Conservation (phyloP, 805 yeast species). For the Lipomyces mesembrius region DNA sequence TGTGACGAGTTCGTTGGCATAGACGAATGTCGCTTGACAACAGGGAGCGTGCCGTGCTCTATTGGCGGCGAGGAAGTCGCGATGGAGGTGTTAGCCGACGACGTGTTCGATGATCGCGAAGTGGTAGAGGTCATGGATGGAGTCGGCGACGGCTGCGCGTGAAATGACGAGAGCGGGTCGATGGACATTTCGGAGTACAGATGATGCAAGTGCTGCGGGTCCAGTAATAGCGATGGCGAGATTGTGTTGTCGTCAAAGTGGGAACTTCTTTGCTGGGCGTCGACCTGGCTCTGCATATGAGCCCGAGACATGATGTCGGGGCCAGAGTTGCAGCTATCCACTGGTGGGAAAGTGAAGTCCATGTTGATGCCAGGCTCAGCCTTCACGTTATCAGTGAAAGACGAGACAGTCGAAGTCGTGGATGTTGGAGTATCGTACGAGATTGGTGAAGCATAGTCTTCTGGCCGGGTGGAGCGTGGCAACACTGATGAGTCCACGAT, state of each 20-base stretch:
- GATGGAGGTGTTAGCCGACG: constrained; percentile 7
- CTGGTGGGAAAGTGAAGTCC: constrained; percentile 22
- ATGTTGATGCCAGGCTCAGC: constrained; percentile 25
- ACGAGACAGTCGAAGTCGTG: constrained; percentile 14
- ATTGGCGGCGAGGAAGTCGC: constrained; percentile 1
- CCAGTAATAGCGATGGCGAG: constrained; percentile 1
- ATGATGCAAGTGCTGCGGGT: neutral
- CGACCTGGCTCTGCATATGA: constrained; percentile 23
- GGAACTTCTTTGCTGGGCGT: neutral
- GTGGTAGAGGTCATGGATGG: constrained; percentile 27
- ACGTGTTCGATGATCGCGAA: constrained; percentile 24
- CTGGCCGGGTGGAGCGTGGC: constrained; percentile 9
- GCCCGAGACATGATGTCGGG: constrained; percentile 23
- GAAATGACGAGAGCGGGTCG: neutral
- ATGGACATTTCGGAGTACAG: neutral
- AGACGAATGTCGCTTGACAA: constrained; percentile 8
- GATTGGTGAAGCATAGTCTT: constrained; percentile 21
- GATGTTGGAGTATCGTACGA: constrained; percentile 30
- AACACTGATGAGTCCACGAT: neutral
- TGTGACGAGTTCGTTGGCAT: constrained; percentile 2
- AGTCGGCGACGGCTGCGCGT: constrained; percentile 29
- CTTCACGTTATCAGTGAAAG: constrained; percentile 11
- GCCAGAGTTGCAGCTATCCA: neutral
- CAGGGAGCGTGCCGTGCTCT: neutral
- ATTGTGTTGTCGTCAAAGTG: neutral